phyloP scores from a whole-genome alignment of 1,284 basidiomycete species.

The Rhodotorula sp. region DNA sequence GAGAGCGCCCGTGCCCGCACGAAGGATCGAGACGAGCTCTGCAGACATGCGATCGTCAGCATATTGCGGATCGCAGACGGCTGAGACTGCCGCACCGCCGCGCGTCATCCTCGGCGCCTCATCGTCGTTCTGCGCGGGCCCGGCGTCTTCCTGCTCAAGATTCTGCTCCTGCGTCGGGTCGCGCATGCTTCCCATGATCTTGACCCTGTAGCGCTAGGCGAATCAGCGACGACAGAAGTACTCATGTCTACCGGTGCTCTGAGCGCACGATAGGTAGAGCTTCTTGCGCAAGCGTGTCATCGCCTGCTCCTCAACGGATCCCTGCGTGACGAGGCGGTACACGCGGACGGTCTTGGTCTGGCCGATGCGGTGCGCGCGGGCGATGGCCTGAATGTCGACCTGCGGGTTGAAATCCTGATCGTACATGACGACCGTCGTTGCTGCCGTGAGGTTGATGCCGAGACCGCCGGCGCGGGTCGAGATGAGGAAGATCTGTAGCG shows the following conservation, averaged over 20 bases:
- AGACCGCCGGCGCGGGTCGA: conserved; percentile 44
- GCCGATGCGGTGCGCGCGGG: conserved; percentile 44
- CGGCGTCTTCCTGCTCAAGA: conserved; percentile 55
- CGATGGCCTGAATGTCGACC: conserved; percentile 43
- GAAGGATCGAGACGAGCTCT: conserved; percentile 31
- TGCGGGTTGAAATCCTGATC: conserved; percentile 43
- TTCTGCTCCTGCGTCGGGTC: conserved; percentile 57
- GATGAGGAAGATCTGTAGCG: conserved; percentile 41
- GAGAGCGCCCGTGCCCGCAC: conserved; percentile 28
- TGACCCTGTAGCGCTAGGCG: conserved; percentile 52
- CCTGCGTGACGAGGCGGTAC: conserved; percentile 40
- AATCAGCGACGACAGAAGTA: background rate
- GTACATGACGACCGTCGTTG: conserved; percentile 40
- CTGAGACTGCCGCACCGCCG: conserved; percentile 47
- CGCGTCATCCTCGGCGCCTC: conserved; percentile 56
- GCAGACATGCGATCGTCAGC: background rate
- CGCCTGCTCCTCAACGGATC: conserved; percentile 67
- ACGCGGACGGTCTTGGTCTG: conserved; percentile 43
- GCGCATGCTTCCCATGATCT: conserved; percentile 61
- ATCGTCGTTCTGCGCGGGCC: conserved; percentile 50
- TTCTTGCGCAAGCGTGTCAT: conserved; percentile 64
- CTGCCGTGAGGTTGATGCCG: conserved; percentile 48
- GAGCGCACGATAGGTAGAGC: conserved; percentile 63
- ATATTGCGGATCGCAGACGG: too few species aligned
- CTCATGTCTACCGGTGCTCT: conserved; percentile 43